Base-by-base conservation (phyloP, 176 grass and related monocot species). In the Triticum turgidum region DNA sequence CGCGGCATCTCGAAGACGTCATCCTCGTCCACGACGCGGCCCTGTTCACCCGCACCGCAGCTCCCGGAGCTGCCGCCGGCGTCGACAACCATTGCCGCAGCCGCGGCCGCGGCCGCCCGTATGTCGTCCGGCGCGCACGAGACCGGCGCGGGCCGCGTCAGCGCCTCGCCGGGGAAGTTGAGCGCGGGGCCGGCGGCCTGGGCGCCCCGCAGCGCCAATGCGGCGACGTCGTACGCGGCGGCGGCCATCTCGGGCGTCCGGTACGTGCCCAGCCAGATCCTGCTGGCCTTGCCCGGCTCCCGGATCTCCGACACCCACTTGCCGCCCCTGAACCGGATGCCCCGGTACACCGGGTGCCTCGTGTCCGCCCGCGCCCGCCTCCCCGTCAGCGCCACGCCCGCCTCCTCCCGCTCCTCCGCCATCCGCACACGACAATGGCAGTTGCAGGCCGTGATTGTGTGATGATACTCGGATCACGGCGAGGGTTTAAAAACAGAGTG, bases 291-390 rank as follows among this genome's bases (percentile, higher is more conserved):
- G 37, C 94, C 76, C 5, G 88, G 94, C 85, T 97, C 94, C 0
- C 92, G 85, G 89, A 97, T 97, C 88, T 94, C 95, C 82, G 90
- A 91, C 11, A 97, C 90, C 92, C 95, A 94, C 83, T 97, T 93
- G n/a, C 95, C 88, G 69, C 85, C 79, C 37, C 95, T 79, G 86
- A 73, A 83, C 12, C 95, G 73, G 66, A 94, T 91, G 11, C 95
- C 95, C 1, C 86, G 92, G 90, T 94, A 94, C 66, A 80, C 76
- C 12, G 90, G 82, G 75, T 90, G 89, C 0, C 89, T 35, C 7
- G 85, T 91, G 76, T 91, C 85, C 76, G 85, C 89, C 14, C 89
- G 89, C 68, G 14, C 27, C 6, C 89, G 89, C 81, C 81, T 35
- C 11, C 67, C 18, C 1, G 67, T 29, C 74, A 73, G 5, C 4